These are phyloP conservation scores for Dothideomycetes sp. DNA, from an alignment of 2,329 filamentous ascomycete species.

Conservation along the genomic window DNA sequence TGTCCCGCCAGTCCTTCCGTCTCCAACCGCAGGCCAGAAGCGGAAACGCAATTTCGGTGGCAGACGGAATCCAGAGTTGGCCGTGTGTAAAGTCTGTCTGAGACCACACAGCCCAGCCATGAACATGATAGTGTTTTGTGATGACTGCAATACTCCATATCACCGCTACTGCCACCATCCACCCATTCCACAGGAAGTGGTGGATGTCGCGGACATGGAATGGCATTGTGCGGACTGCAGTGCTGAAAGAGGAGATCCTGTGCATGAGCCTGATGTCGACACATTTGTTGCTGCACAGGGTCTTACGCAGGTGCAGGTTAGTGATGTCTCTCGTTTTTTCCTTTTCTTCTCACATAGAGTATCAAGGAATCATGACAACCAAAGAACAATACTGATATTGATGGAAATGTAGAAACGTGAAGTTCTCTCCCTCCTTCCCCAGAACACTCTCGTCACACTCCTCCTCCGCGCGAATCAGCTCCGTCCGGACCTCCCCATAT, in stretches of 20 bases:
- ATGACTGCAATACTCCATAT: constrained; percentile 68
- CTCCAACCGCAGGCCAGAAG: constrained; percentile 37
- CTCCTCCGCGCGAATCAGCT: constrained; percentile 50
- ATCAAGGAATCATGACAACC: too few relatives aligned
- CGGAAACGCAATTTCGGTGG: constrained; percentile 49
- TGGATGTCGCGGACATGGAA: constrained; percentile 53
- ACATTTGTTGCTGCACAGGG: constrained; percentile 27
- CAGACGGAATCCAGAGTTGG: constrained; percentile 41
- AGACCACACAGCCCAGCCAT: constrained; percentile 59
- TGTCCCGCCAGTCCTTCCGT: constrained; percentile 42
- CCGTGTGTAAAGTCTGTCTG: constrained; percentile 61
- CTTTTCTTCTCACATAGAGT: neutral
- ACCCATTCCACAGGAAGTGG: constrained; percentile 56
- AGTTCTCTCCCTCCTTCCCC: constrained; percentile 46
- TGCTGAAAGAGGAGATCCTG: constrained; percentile 32
- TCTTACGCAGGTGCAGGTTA: constrained; percentile 33
- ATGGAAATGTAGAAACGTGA: constrained; percentile 10
- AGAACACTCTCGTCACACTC: constrained; percentile 51
- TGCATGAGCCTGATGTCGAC: constrained; percentile 28
- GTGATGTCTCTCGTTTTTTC: constrained; percentile 10
- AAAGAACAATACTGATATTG: too few relatives aligned
- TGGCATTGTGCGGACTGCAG: constrained; percentile 62
- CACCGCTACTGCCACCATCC: constrained; percentile 76
- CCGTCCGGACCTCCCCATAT: constrained; percentile 57
- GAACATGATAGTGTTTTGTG: constrained; percentile 79